phyloP scores from a whole-genome alignment of 495 filamentous ascomycete genomes.

The Aspergillus asperescens region DNA sequence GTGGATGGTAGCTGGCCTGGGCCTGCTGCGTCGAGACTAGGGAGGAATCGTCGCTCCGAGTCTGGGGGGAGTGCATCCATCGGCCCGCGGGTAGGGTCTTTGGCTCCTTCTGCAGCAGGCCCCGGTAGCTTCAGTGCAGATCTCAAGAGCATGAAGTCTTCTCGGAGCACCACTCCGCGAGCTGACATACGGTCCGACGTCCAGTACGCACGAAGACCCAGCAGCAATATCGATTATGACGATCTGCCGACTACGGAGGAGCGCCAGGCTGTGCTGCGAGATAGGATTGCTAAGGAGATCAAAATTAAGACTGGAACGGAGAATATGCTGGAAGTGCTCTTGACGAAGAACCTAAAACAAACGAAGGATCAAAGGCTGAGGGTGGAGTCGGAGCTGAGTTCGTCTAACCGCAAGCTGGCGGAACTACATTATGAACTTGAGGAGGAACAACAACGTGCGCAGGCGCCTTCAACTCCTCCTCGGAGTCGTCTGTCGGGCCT shows the following conservation, averaged over 20 bases:
- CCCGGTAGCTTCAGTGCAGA: constrained; percentile 94
- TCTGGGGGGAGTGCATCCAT: constrained; percentile 58
- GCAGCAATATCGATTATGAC: constrained; percentile 59
- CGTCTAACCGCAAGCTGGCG: constrained; percentile 84
- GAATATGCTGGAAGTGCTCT: constrained; percentile 90
- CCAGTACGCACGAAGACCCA: constrained; percentile 48
- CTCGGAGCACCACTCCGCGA: constrained; percentile 64
- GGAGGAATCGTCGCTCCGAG: constrained; percentile 47
- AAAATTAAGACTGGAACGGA: constrained; percentile 98
- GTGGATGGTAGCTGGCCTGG: constrained; percentile 47
- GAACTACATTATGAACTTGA: constrained; percentile 75
- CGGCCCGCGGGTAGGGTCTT: constrained; percentile 53
- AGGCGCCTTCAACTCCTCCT: constrained; percentile 63
- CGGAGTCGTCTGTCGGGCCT: constrained; percentile 63
- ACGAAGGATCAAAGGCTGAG: constrained; percentile 81
- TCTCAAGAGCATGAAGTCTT: constrained; percentile 66
- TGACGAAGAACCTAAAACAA: constrained; percentile 93
- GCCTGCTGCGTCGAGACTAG: constrained; percentile 31
- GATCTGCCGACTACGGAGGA: constrained; percentile 61
- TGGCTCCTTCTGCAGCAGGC: constrained; percentile 59
- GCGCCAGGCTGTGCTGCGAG: constrained; percentile 64
- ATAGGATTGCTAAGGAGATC: constrained; percentile 84
- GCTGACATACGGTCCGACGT: constrained; percentile 65
- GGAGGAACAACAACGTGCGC: constrained; percentile 58
- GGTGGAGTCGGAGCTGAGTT: constrained; percentile 86